These are phyloP conservation scores for Actinomortierella ambigua DNA, from an alignment of 371 early-diverging fungal species.

Conservation along the genomic window DNA sequence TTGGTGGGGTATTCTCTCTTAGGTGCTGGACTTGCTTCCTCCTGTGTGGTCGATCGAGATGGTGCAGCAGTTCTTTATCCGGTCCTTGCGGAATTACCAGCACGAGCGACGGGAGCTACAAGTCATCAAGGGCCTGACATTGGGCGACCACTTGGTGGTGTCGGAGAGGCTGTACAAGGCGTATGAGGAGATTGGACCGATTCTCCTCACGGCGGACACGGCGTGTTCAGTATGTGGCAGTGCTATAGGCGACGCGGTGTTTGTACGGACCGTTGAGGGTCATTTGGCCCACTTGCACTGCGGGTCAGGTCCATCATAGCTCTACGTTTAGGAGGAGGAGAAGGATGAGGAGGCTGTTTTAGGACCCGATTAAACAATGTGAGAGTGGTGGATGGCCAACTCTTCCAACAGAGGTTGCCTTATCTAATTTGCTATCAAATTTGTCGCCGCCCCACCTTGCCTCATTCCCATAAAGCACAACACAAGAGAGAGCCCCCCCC, in stretches of 20 bases:
- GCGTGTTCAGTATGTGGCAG: constrained; percentile 57
- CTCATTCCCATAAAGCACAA: no score
- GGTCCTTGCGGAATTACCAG: constrained; percentile 57
- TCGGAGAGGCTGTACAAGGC: constrained; percentile 48
- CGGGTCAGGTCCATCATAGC: constrained; percentile 36
- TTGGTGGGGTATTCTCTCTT: constrained; percentile 5
- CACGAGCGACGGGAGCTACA: constrained; percentile 60
- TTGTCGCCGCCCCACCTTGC: no score
- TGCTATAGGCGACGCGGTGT: constrained; percentile 53
- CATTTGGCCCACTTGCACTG: constrained; percentile 63
- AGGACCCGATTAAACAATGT: no score
- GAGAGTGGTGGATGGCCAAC: no score
- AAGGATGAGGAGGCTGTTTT: no score
- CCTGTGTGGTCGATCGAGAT: constrained; percentile 68
- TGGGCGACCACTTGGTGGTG: constrained; percentile 69
- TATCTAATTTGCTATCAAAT: no score
- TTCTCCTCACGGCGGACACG: constrained; percentile 51
- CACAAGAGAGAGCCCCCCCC: no score
- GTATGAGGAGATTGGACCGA: constrained; percentile 54
- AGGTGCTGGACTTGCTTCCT: constrained; percentile 67
- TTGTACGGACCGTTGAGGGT: constrained; percentile 55
- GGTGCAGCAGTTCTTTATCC: constrained; percentile 58
- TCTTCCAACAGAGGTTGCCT: no score
- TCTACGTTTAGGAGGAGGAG: no score
- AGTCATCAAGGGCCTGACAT: constrained; percentile 58